phyloP scores from a whole-genome alignment of 805 yeast species.

The Monosporozyma solicola region DNA sequence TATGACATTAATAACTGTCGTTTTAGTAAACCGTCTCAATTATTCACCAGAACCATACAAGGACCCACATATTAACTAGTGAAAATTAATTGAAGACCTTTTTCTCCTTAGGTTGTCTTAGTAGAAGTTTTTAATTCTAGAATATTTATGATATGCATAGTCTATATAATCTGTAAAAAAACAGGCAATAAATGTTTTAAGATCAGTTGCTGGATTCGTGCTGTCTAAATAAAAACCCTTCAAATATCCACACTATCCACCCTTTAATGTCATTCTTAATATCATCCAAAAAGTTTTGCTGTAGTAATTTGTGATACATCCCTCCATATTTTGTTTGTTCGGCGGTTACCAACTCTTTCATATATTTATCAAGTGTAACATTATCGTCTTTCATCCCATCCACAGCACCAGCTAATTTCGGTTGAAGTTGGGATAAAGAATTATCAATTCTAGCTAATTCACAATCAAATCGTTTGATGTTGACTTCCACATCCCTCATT shows the following conservation, averaged over 20 bases:
- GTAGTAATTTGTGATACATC: constrained; percentile 10
- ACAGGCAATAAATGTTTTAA: constrained; percentile 5
- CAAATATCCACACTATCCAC: constrained; percentile 16
- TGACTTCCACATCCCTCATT: constrained; percentile 59
- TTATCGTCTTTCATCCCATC: constrained; percentile 8
- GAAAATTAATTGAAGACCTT: not conserved
- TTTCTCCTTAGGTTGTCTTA: not conserved
- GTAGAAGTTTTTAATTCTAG: not conserved
- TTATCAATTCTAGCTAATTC: constrained; percentile 17
- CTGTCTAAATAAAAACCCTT: constrained; percentile 6
- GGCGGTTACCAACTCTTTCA: constrained; percentile 8
- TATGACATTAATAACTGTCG: too few relatives aligned
- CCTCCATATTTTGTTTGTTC: constrained; percentile 16
- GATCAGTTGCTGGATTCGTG: constrained; percentile 12
- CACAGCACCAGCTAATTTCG: constrained; percentile 10
- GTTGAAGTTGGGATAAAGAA: constrained; percentile 7
- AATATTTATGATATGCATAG: not conserved
- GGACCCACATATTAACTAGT: not conserved
- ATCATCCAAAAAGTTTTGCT: constrained; percentile 8
- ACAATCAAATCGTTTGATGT: constrained; percentile 37
- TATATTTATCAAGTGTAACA: constrained; percentile 12
- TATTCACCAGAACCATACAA: not conserved
- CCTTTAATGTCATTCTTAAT: constrained; percentile 9
- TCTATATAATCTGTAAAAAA: not conserved
- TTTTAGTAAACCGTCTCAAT: too few relatives aligned